phyloP scores from a whole-genome alignment of 768 basidiomycete species.

The Hebeloma cylindrosporum region DNA sequence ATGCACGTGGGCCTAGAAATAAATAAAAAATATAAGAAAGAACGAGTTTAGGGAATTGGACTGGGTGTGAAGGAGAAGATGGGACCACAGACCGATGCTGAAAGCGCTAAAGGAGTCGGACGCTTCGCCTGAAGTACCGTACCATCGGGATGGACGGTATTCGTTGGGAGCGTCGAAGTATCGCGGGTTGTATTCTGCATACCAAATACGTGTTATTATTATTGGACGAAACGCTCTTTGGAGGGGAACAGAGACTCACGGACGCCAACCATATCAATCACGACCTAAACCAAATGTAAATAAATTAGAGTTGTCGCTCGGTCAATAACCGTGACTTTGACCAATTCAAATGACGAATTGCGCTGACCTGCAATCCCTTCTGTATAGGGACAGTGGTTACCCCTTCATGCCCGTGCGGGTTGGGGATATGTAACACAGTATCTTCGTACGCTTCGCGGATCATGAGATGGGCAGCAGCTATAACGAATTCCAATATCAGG shows the following conservation, averaged over 20 bases:
- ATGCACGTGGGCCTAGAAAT: slow-evolving; percentile 46
- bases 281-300: slow-evolving; percentile 21
- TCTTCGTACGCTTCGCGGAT: slow-evolving; percentile 45
- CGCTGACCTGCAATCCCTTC: slow-evolving; percentile 38
- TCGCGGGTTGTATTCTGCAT: slow-evolving; percentile 48
- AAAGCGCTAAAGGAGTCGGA: slow-evolving; percentile 48
- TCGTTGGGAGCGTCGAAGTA: slow-evolving; percentile 49
- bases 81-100: slow-evolving; percentile 37
- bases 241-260: slow-evolving; percentile 34
- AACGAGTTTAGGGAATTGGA: not conserved
- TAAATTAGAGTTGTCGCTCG: not conserved
- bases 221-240: not conserved
- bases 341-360: not conserved
- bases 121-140: slow-evolving; percentile 39
- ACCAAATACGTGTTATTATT: not conserved
- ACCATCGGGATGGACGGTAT: slow-evolving; percentile 53
- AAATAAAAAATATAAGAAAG: not conserved
- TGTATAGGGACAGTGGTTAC: slow-evolving; percentile 34
- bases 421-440: slow-evolving; percentile 40
- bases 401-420: slow-evolving; percentile 41
- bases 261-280: slow-evolving; percentile 50
- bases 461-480: slow-evolving; percentile 41
- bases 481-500: not conserved
- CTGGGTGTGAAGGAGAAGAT: not conserved
- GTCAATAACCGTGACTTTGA: too few species aligned